These are phyloP conservation scores for Salisapilia sapeloensis DNA, from an alignment of 352 stramenopile species.

Conservation along the genomic window DNA sequence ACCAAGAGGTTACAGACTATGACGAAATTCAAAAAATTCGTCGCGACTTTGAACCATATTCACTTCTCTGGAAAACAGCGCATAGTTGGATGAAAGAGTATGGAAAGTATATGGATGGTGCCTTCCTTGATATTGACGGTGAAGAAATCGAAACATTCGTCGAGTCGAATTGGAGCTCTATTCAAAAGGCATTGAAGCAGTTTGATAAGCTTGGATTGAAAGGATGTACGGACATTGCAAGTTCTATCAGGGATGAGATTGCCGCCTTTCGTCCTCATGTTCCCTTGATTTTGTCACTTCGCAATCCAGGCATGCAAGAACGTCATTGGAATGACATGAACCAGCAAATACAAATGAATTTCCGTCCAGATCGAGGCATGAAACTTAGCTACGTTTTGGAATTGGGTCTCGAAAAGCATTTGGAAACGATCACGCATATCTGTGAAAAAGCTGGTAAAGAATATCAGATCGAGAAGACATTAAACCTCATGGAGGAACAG, in stretches of 20 bases:
- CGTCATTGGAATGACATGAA: slow-evolving; percentile 88
- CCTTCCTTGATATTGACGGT: slow-evolving; percentile 82
- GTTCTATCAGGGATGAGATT: slow-evolving; percentile 82
- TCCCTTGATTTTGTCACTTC: slow-evolving; percentile 76
- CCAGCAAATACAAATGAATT: slow-evolving; percentile 72
- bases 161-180: slow-evolving; percentile 53
- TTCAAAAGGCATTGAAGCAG: slow-evolving; percentile 85
- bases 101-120: slow-evolving; percentile 84
- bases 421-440: slow-evolving; percentile 82
- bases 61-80: slow-evolving; percentile 85
- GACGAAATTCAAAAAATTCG: slow-evolving; percentile 78
- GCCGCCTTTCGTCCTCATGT: slow-evolving; percentile 81
- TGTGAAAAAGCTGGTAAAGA: slow-evolving; percentile 89
- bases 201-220: slow-evolving; percentile 85
- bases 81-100: slow-evolving; percentile 85
- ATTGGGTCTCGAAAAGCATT: slow-evolving; percentile 73
- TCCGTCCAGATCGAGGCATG: slow-evolving; percentile 70
- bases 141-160: slow-evolving; percentile 88
- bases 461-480: slow-evolving; percentile 87
- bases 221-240: slow-evolving; percentile 74
- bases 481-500: slow-evolving; percentile 86
- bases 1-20: slow-evolving; percentile 83
- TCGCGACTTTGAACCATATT: slow-evolving; percentile 89
- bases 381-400: slow-evolving; percentile 71
- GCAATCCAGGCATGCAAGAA: slow-evolving; percentile 87